Conservation (phyloP, 192 early-diverging fungal species). For the Lobosporangium transversale region DNA sequence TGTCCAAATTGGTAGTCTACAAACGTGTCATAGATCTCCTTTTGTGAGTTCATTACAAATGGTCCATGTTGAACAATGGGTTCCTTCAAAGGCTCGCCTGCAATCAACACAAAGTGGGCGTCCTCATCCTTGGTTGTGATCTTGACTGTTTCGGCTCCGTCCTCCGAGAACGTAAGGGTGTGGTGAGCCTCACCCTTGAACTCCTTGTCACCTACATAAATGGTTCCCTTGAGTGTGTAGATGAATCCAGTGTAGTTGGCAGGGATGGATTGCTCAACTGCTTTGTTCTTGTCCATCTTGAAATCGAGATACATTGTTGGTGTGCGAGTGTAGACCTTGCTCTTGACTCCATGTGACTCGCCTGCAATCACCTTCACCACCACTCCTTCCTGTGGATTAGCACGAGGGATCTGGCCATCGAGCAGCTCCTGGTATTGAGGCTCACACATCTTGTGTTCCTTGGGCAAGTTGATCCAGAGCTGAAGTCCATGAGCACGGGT, state of each 20-base stretch:
- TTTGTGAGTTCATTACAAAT: slow-evolving; percentile 70
- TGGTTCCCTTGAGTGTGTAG: slow-evolving; percentile 62
- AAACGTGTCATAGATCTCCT: slow-evolving; percentile 62
- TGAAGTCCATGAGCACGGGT: slow-evolving; percentile 56
- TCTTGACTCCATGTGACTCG: slow-evolving; percentile 8
- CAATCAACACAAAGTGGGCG: slow-evolving; percentile 4
- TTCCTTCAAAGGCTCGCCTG: slow-evolving; percentile 32
- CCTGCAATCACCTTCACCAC: slow-evolving; percentile 26
- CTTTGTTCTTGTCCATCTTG: slow-evolving; percentile 65
- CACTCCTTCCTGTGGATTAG: neutral
- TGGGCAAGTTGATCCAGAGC: slow-evolving; percentile 70
- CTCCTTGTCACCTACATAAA: slow-evolving; percentile 53
- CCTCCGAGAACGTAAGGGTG: no score
- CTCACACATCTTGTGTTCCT: slow-evolving; percentile 44
- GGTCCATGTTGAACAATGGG: slow-evolving; percentile 63
- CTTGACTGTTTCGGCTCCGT: no score
- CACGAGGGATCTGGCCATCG: neutral
- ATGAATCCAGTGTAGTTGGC: slow-evolving; percentile 62
- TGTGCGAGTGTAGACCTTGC: slow-evolving; percentile 70
- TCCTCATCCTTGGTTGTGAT: no score
- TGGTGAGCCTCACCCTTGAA: neutral
- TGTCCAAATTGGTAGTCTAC: slow-evolving; percentile 65
- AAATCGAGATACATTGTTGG: slow-evolving; percentile 83
- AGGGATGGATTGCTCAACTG: slow-evolving; percentile 63
- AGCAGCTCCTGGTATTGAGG: neutral